Evolutionary conservation across 2,329 filamentous ascomycete genomes (phyloP), one percentile per base, ranked within the genome.

Genomic region (Aureobasidium pullulans): DNA sequence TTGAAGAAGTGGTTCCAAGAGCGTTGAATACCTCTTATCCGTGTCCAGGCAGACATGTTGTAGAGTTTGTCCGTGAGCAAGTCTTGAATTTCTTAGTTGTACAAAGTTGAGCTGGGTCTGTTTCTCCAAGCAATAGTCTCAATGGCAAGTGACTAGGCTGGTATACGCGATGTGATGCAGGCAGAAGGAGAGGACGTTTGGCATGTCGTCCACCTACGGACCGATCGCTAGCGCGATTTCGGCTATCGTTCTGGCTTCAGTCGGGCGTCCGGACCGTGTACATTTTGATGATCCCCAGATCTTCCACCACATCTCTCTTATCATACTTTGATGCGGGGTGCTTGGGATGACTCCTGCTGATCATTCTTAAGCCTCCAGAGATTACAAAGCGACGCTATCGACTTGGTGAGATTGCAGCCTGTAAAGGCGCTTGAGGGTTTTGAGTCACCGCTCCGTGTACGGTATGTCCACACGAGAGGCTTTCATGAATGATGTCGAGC

Each of bases 271-370:
- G 40, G 52, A 46, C 52, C 52, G 52, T 46, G 31, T 6, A 32
- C 44, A 47, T 56, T 54, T 43, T 43, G 52, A 46, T 29, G 52
- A 56, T 56, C 52, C 52, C 40, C 52, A 46, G 52, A 56, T 46
- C 11, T 36, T 13, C 39, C 28, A 15, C 13, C 40, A 36, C 11
- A 49, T 36, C 16, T 13, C 16, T 36, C 11, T 6, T 31, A 9
- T 23, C 37, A 46, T 9, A 29, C 6, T n/a, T 42, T 16, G 15
- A 37, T 46, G 52, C 31, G 52, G 52, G 52, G 52, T 44, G 29
- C 37, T 32, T 8, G 23, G 4, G 23, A 36, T 42, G 34, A 44
- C 52, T 56, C 40, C 37, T 37, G 39, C 28, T 54, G 50, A 54
- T 54, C 28, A 43, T 43, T 6, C 23, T 23, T 23, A 23, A 23